Evolutionary conservation across 805 yeast species (phyloP).

Genomic region (Saccharomycopsis sp.): DNA sequence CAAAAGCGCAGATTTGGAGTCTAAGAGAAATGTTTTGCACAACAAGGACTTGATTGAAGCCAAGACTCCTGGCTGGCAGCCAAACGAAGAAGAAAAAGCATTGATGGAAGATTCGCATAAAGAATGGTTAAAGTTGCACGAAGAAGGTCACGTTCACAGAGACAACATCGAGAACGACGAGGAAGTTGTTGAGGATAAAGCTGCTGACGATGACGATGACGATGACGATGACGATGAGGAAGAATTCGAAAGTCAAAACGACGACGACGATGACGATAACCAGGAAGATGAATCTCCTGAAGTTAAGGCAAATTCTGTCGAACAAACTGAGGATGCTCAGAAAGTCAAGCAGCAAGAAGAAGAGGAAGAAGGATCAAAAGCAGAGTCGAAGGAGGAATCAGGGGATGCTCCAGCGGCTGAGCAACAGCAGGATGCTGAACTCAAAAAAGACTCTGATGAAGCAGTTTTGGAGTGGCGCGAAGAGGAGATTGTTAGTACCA

Average conservation of each 20-base stretch:
- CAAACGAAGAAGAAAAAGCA: slow-evolving; percentile 23
- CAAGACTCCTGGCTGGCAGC: slow-evolving; percentile 15
- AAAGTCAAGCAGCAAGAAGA: no score
- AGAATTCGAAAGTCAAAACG: not conserved
- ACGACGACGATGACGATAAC: not conserved
- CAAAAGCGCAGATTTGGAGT: slow-evolving; percentile 22
- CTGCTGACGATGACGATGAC: slow-evolving; percentile 7
- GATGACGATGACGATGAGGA: not conserved
- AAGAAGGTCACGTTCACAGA: slow-evolving; percentile 26
- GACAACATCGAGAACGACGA: slow-evolving; percentile 11
- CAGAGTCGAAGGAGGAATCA: no score
- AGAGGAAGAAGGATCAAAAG: no score
- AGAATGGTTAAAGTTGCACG: slow-evolving; percentile 16
- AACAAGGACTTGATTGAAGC: slow-evolving; percentile 18
- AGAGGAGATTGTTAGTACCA: no score
- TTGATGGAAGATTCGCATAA: slow-evolving; percentile 19
- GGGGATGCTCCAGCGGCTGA: no score
- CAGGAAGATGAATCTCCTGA: not conserved
- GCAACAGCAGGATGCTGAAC: no score
- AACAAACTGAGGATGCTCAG: not conserved
- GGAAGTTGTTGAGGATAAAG: slow-evolving; percentile 3
- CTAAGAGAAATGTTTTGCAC: slow-evolving; percentile 17
- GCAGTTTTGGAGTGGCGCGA: no score
- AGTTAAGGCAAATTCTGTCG: not conserved
- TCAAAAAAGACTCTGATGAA: no score